phyloP scores from a whole-genome alignment of 306 rosid genomes.

The Quercus agrifolia region DNA sequence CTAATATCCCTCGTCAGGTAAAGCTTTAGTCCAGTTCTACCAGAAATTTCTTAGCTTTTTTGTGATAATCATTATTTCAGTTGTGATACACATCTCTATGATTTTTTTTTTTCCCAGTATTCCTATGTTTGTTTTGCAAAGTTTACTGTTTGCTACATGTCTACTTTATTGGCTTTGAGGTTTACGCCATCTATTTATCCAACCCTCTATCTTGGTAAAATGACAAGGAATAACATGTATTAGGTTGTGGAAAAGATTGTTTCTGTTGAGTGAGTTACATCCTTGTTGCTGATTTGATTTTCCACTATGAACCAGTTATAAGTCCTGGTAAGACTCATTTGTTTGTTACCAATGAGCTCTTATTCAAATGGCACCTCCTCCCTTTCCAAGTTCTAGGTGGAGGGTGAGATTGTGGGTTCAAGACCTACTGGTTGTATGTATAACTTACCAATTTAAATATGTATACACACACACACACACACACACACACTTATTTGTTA shows the following conservation, averaged over 20 bases:
- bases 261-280: not conserved
- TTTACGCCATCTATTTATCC: not conserved
- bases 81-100: not conserved
- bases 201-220: not conserved
- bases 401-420: too few relatives aligned
- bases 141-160: not conserved
- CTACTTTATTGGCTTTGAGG: not conserved
- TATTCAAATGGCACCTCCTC: too few relatives aligned
- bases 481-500: too few relatives aligned
- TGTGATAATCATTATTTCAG: too few relatives aligned
- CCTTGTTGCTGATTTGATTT: not conserved
- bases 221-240: not conserved
- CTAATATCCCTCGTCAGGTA: slow-evolving; percentile 97
- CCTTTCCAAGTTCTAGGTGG: too few relatives aligned
- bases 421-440: too few relatives aligned
- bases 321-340: too few relatives aligned
- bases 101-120: not conserved
- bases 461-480: too few relatives aligned
- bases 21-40: not conserved
- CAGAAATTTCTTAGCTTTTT: not conserved
- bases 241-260: not conserved
- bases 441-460: too few relatives aligned
- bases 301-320: not conserved
- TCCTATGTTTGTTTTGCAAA: not conserved
- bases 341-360: too few relatives aligned